Evolutionary conservation across 2,329 filamentous ascomycete species (phyloP).

Genomic region (Trichoderma citrinoviride): DNA sequence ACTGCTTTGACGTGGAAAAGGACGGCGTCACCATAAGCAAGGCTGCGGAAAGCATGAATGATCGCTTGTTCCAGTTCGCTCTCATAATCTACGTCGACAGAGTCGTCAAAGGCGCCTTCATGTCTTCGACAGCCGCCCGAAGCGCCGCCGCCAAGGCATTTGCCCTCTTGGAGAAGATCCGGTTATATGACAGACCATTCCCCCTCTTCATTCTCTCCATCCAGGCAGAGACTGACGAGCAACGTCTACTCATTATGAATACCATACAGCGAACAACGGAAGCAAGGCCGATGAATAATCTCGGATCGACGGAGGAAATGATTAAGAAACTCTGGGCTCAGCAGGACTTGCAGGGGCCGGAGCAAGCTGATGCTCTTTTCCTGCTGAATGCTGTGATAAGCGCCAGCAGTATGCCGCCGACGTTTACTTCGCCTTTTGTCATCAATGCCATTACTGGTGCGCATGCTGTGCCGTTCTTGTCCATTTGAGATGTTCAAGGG

Average conservation of each 20-base stretch:
- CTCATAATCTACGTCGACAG: slow-evolving; percentile 19
- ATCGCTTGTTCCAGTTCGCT: slow-evolving; percentile 15
- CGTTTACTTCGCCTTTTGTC: slow-evolving; percentile 15
- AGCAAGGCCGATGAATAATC: slow-evolving; percentile 13
- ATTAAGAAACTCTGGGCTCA: slow-evolving; percentile 18
- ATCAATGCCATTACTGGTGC: slow-evolving; percentile 4
- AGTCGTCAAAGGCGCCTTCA: slow-evolving; percentile 14
- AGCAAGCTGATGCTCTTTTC: slow-evolving; percentile 18
- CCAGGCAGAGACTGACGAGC: slow-evolving; percentile 18
- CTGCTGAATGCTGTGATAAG: slow-evolving; percentile 19
- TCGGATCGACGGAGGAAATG: slow-evolving; percentile 11
- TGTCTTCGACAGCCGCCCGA: slow-evolving; percentile 5
- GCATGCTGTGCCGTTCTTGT: slow-evolving; percentile 4
- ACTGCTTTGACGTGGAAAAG: slow-evolving; percentile 5
- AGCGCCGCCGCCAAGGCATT: slow-evolving; percentile 14
- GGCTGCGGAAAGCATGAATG: slow-evolving; percentile 1
- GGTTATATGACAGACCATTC: slow-evolving; percentile 14
- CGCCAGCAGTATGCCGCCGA: slow-evolving; percentile 14
- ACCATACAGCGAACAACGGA: slow-evolving; percentile 4
- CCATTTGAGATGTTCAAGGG: background rate
- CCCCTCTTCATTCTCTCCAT: slow-evolving; percentile 11
- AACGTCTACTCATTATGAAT: slow-evolving; percentile 4
- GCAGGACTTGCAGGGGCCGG: slow-evolving; percentile 19
- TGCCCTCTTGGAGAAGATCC: slow-evolving; percentile 5
- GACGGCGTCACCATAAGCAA: slow-evolving; percentile 9